Evolutionary conservation across 2,329 filamentous ascomycete genomes (phyloP).

Genomic region (Fusarium newnesense): DNA sequence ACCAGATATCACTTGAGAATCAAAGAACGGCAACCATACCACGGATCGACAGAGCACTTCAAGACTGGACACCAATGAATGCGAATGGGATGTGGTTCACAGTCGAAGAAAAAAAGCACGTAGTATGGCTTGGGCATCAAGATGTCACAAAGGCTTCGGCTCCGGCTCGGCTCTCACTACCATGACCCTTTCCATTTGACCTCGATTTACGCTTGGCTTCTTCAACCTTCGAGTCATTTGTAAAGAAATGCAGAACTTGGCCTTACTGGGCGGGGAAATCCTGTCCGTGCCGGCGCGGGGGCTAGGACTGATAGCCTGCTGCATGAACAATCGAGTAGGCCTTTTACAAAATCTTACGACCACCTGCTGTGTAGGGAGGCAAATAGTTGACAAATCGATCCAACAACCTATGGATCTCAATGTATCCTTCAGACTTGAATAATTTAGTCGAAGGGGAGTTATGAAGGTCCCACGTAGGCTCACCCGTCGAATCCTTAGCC

Average conservation of each 20-base stretch:
- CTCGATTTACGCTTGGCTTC: background rate
- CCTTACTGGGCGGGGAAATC: slow-evolving; percentile 32
- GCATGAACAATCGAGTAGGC: slow-evolving; percentile 18
- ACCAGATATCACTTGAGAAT: slow-evolving; percentile 14
- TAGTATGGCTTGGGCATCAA: slow-evolving; percentile 5
- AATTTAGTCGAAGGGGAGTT: background rate
- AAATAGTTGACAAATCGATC: slow-evolving; percentile 17
- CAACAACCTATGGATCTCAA: slow-evolving; percentile 18
- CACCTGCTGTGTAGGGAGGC: background rate
- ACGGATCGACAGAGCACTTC: background rate
- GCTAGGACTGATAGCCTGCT: slow-evolving; percentile 9
- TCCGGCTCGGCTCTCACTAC: slow-evolving; percentile 32
- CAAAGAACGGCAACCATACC: slow-evolving; percentile 20
- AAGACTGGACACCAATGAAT: background rate
- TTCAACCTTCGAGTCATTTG: background rate
- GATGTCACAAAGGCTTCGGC: slow-evolving; percentile 25
- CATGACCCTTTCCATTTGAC: slow-evolving; percentile 3
- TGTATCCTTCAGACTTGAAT: background rate
- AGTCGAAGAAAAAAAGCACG: background rate
- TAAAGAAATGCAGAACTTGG: slow-evolving; percentile 8
- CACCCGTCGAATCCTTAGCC: background rate
- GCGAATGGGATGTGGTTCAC: background rate
- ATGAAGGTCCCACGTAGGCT: background rate
- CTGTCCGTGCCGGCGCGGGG: slow-evolving; percentile 33
- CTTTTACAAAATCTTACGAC: slow-evolving; percentile 34